Evolutionary conservation across 208 protist genomes (phyloP), one percentile per base, ranked within the genome.

Genomic region (Angomonas desouzai): DNA sequence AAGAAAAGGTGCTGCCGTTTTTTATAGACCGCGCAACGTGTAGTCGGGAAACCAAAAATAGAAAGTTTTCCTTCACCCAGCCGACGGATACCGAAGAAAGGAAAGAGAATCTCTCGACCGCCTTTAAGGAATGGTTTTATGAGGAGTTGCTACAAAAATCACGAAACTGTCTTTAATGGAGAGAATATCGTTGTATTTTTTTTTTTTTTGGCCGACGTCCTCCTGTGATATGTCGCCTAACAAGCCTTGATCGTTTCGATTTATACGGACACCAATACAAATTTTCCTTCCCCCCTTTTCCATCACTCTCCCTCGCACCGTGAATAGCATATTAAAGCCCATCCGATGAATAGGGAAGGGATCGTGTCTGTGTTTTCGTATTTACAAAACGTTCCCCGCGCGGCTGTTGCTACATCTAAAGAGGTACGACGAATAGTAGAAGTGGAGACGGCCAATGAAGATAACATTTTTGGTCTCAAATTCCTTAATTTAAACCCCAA

Each of bases 101-200:
- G 20, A 51, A 51, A 9, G 20, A 13, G 20, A 13, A 13, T 16
- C 6, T 51, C n/a, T 51, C 45, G 20, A 4, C 6, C 4, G 20
- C 45, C 18, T 51, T 51, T 51, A 23, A 51, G 20, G 45, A 51
- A 16, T 51, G 45, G 45, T 51, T 51, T 51, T 27, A 6, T 13
- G n/a, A 13, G 18, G 45, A 51, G 6, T 51, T 51, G 3, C 45
- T 51, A 22, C 20, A 3, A 13, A 13, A 51, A 23, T 51, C 45
- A 16, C 10, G 45, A 16, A 27, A 13, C 45, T 51, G 6, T 23
- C 3, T 23, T 4, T 51, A 51, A 23, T 16, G n/a, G n/a, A n/a
- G n/a, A n/a, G n/a, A n/a, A n/a, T n/a, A n/a, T n/a, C n/a, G n/a
- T n/a, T n/a, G n/a, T n/a, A n/a, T 28, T 22, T 28, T 53, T 28